A percentile compares a stretch with the other conserved stretches of the same genome.
Conservation (phyloP, 768 basidiomycete species). For the Holtermannia corniformis region DNA sequence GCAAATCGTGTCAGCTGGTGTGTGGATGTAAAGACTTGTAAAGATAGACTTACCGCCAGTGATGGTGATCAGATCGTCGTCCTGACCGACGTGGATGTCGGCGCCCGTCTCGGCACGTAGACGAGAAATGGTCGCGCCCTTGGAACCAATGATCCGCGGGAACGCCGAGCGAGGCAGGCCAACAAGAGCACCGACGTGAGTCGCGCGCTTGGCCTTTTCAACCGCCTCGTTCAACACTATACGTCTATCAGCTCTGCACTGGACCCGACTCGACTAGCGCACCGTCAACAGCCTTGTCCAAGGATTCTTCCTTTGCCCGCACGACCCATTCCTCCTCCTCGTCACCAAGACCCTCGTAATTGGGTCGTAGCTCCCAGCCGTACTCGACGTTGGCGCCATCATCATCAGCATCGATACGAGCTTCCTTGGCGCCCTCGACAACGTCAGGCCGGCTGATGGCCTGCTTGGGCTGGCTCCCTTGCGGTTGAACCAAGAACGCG, state of each 20-base stretch:
- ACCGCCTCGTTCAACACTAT: constrained; percentile 25
- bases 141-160: constrained; percentile 85
- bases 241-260: neutral
- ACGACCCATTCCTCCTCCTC: constrained; percentile 79
- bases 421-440: constrained; percentile 42
- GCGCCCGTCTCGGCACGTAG: constrained; percentile 81
- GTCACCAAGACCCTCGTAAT: constrained; percentile 72
- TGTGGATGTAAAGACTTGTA: neutral
- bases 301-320: constrained; percentile 65
- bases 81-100: constrained; percentile 82
- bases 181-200: constrained; percentile 39
- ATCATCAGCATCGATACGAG: constrained; percentile 73
- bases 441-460: constrained; percentile 28
- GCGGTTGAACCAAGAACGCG: constrained; percentile 67
- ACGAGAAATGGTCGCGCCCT: constrained; percentile 70
- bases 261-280: neutral
- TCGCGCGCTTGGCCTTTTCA: constrained; percentile 33
- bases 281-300: constrained; percentile 63
- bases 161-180: constrained; percentile 58
- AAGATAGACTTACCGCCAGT: constrained; percentile 53
- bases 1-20: neutral
- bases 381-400: constrained; percentile 46
- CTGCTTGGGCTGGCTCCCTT: constrained; percentile 28
- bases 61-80: constrained; percentile 76
- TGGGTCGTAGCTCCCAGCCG: constrained; percentile 63